Percentiles rank a stretch among this genome's conserved stretches.
Evolutionary conservation across 768 basidiomycete genomes (phyloP).

Genomic region (Albatrellus ellisii): DNA sequence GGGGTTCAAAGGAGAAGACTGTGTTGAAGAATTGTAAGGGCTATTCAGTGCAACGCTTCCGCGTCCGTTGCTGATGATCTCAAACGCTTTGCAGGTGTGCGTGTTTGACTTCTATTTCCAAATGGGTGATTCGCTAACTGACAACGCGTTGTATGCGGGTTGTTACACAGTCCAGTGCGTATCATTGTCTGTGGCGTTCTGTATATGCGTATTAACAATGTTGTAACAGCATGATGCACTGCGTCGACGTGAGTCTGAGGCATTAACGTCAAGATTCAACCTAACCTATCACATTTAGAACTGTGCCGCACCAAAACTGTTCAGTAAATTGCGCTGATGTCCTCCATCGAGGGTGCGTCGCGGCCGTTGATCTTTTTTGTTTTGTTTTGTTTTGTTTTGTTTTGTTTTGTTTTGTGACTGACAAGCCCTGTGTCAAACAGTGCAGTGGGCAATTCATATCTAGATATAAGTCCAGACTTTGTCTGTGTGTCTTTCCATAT

Average conservation of each 20-base stretch:
- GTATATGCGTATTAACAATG: slow-evolving; percentile 5
- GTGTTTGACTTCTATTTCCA: slow-evolving; percentile 7
- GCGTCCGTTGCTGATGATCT: neutral
- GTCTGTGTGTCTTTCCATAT: no score
- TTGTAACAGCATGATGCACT: slow-evolving; percentile 73
- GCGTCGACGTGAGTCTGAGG: slow-evolving; percentile 58
- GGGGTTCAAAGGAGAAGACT: slow-evolving; percentile 86
- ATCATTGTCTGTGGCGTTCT: slow-evolving; percentile 1
- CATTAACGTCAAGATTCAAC: neutral
- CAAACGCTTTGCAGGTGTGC: slow-evolving; percentile 11
- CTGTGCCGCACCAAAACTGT: slow-evolving; percentile 68
- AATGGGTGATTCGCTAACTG: neutral
- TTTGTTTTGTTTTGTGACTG: no score
- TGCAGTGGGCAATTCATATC: no score
- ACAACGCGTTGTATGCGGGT: slow-evolving; percentile 3
- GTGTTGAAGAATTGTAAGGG: slow-evolving; percentile 83
- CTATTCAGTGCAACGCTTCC: slow-evolving; percentile 13
- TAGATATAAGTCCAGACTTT: no score
- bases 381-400: no score
- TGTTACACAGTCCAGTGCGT: slow-evolving; percentile 53
- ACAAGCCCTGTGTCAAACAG: no score
- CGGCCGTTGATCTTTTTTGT: no score
- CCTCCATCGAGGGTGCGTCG: no score
- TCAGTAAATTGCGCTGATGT: slow-evolving; percentile 56
- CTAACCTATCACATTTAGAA: slow-evolving; percentile 18